Conservation (phyloP, 1,284 basidiomycete genomes). For the Chiua sp. region DNA sequence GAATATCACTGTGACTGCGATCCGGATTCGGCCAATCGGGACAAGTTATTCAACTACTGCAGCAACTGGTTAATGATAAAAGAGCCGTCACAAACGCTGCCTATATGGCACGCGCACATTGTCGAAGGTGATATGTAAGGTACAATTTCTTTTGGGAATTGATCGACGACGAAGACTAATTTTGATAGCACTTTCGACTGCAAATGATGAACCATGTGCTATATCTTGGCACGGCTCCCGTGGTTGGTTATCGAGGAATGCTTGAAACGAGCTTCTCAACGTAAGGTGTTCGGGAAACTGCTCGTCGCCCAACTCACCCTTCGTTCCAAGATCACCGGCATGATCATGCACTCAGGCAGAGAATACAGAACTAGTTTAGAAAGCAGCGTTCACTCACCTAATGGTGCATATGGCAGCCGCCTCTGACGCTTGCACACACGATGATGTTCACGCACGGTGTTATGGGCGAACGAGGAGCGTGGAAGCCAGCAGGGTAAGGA, state of each 20-base stretch:
- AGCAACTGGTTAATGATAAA: conserved; percentile 88
- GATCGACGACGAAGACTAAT: not conserved
- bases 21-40: conserved; percentile 63
- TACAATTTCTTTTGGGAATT: too few relatives aligned
- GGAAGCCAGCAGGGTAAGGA: conserved; percentile 64
- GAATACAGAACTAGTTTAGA: conserved; percentile 87
- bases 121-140: too few relatives aligned
- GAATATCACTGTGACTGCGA: too few relatives aligned
- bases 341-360: conserved; percentile 69
- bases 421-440: not conserved
- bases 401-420: conserved; percentile 83
- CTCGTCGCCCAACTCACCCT: conserved; percentile 72
- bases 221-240: conserved; percentile 55
- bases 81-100: too few relatives aligned
- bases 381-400: conserved; percentile 86
- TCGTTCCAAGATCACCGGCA: conserved; percentile 69
- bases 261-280: conserved; percentile 67
- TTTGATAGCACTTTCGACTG: conserved; percentile 60
- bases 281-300: conserved; percentile 74
- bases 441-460: conserved; percentile 1
- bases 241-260: conserved; percentile 57
- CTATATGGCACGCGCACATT: too few relatives aligned
- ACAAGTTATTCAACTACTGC: conserved; percentile 72
- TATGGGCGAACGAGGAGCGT: conserved; percentile 58
- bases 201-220: conserved; percentile 71